Percentiles rank a stretch among this genome's conserved stretches.
phyloP scores from a whole-genome alignment of 768 basidiomycete genomes.

The Termitomyces sp. region DNA sequence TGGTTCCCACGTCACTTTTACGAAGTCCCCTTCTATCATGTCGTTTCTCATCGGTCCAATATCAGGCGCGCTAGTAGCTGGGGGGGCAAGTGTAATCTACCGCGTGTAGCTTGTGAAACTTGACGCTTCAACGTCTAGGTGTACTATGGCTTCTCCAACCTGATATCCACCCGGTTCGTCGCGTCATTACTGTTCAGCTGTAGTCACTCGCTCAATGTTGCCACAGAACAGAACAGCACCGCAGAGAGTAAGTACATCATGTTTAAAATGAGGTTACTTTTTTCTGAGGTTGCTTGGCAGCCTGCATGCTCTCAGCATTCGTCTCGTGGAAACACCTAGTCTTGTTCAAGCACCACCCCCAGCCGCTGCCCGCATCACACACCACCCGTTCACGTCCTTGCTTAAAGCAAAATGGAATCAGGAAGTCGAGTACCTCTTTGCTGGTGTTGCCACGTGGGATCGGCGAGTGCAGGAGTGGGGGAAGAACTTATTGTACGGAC shows the following conservation, averaged over 20 bases:
- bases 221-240: conserved; percentile 53
- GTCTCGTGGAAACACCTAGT: conserved; percentile 49
- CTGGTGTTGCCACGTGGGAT: conserved; percentile 46
- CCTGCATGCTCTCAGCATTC: conserved; percentile 47
- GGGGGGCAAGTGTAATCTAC: conserved; percentile 47
- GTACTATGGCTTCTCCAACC: conserved; percentile 70
- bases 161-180: conserved; percentile 57
- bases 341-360: conserved; percentile 49
- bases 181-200: background rate
- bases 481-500: conserved; percentile 42
- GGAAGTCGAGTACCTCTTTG: conserved; percentile 47
- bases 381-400: conserved; percentile 45
- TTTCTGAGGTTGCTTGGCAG: conserved; percentile 25
- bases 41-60: conserved; percentile 63
- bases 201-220: conserved; percentile 4
- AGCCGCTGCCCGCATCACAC: conserved; percentile 52
- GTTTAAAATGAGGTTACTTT: background rate
- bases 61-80: conserved; percentile 68
- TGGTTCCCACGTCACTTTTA: conserved; percentile 11
- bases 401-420: conserved; percentile 60
- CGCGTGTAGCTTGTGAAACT: background rate
- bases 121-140: conserved; percentile 35
- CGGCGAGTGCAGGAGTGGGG: conserved; percentile 47
- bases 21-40: too few species aligned
- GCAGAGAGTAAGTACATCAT: conserved; percentile 47